Conservation (phyloP, 2,329 filamentous ascomycete species). For the Aureobasidium sp. region DNA sequence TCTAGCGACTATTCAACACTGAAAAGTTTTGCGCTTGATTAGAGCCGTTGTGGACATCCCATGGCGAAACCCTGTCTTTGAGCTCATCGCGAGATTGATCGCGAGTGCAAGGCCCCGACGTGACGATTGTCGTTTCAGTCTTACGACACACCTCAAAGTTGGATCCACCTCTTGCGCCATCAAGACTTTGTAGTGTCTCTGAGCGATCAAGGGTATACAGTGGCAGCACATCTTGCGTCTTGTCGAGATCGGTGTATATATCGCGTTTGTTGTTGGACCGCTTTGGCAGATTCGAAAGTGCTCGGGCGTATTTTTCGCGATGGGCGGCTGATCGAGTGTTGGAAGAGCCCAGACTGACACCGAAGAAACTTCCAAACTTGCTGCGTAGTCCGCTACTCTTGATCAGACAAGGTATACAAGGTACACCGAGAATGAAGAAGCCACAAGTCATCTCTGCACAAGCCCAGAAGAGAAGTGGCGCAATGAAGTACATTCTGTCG, state of each 20-base stretch:
- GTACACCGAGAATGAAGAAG: conserved; percentile 1
- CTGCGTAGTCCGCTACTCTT: background rate
- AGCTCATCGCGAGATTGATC: background rate
- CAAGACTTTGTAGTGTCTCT: background rate
- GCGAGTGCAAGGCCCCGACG: background rate
- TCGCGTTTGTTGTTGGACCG: background rate
- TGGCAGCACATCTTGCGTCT: background rate
- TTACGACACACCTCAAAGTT: background rate
- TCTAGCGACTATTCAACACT: background rate
- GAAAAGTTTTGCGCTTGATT: background rate
- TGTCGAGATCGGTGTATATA: background rate
- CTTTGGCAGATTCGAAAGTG: too few relatives aligned
- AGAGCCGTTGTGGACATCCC: background rate
- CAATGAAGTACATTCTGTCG: conserved; percentile 1
- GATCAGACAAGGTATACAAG: background rate
- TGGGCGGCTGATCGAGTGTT: background rate
- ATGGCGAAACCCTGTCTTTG: background rate
- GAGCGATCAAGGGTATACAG: background rate
- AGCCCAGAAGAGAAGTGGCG: background rate
- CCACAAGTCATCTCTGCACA: conserved; percentile 4
- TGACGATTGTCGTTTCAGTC: background rate
- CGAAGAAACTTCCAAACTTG: background rate
- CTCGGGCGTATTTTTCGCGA: background rate
- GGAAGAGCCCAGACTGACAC: background rate
- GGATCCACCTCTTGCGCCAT: background rate